These are phyloP conservation scores for Coniophora puteana DNA, from an alignment of 1,284 basidiomycete genomes.

Conservation along the genomic window DNA sequence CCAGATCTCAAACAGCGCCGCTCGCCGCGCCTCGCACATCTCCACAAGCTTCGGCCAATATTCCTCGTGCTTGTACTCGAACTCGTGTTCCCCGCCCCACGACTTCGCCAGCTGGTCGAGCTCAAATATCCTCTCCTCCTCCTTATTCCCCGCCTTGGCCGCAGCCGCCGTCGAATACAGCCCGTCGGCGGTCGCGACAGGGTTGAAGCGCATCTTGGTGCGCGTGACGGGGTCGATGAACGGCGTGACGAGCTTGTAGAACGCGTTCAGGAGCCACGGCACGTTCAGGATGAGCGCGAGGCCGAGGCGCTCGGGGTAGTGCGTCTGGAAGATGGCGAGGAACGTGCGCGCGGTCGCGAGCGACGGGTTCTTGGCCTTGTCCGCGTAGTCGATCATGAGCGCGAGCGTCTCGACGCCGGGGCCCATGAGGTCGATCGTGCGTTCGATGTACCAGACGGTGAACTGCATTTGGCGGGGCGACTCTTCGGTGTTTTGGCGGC, in stretches of 20 bases:
- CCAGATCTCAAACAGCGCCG: slow-evolving; percentile 58
- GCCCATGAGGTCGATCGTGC: slow-evolving; percentile 68
- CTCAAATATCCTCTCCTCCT: slow-evolving; percentile 42
- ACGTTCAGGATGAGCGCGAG: slow-evolving; percentile 80
- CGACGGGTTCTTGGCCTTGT: slow-evolving; percentile 75
- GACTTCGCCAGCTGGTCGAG: slow-evolving; percentile 52
- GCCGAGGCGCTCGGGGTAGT: slow-evolving; percentile 94
- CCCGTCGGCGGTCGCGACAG: slow-evolving; percentile 25
- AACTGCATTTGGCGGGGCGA: slow-evolving; percentile 72
- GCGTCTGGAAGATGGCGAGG: slow-evolving; percentile 78
- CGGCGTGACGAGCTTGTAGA: slow-evolving; percentile 83
- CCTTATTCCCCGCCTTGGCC: slow-evolving; percentile 16
- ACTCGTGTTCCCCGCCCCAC: slow-evolving; percentile 60
- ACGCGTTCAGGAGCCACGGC: slow-evolving; percentile 76
- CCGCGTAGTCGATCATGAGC: slow-evolving; percentile 82
- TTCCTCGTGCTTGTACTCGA: slow-evolving; percentile 67
- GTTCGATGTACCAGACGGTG: slow-evolving; percentile 72
- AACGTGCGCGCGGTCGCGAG: slow-evolving; percentile 60
- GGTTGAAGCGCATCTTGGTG: slow-evolving; percentile 68
- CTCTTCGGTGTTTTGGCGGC: slow-evolving; percentile 81
- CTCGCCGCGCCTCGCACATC: slow-evolving; percentile 48
- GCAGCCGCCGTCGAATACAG: slow-evolving; percentile 16
- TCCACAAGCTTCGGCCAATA: slow-evolving; percentile 70
- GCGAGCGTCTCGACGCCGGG: slow-evolving; percentile 73
- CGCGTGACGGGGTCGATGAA: slow-evolving; percentile 81